phyloP scores from a whole-genome alignment of 345 rosid species.

The Pistacia vera region DNA sequence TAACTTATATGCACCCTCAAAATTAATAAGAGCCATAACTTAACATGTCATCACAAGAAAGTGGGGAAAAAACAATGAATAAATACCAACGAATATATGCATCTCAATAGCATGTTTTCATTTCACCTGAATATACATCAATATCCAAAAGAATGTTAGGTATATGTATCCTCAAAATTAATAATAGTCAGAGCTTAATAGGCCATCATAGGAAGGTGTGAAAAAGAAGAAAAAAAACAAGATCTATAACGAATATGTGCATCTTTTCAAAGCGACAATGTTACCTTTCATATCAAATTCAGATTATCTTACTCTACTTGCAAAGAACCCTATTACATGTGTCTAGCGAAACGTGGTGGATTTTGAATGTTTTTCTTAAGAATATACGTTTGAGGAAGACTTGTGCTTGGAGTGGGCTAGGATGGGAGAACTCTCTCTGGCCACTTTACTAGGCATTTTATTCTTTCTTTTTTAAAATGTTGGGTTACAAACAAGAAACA shows the following conservation, averaged over 20 bases:
- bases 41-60: not conserved
- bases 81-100: not conserved
- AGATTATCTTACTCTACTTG: too few relatives aligned
- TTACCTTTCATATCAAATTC: too few relatives aligned
- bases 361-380: too few relatives aligned
- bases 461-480: too few relatives aligned
- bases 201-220: not conserved
- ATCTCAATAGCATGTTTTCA: conserved; percentile 65
- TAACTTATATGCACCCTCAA: not conserved
- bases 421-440: too few relatives aligned
- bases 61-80: not conserved
- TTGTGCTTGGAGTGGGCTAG: too few relatives aligned
- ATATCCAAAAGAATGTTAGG: conserved; percentile 8
- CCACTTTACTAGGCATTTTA: too few relatives aligned
- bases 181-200: not conserved
- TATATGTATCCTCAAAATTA: not conserved
- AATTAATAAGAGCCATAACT: not conserved
- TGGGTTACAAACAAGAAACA: too few relatives aligned
- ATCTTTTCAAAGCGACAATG: too few relatives aligned
- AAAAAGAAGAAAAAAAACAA: not conserved
- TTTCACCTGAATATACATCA: conserved; percentile 51
- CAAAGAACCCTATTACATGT: too few relatives aligned
- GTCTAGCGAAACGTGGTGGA: too few relatives aligned
- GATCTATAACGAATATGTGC: not conserved
- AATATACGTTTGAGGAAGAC: too few relatives aligned